phyloP scores from a whole-genome alignment of 73 alveolate genomes.

The Paramecium pentaurelia region DNA sequence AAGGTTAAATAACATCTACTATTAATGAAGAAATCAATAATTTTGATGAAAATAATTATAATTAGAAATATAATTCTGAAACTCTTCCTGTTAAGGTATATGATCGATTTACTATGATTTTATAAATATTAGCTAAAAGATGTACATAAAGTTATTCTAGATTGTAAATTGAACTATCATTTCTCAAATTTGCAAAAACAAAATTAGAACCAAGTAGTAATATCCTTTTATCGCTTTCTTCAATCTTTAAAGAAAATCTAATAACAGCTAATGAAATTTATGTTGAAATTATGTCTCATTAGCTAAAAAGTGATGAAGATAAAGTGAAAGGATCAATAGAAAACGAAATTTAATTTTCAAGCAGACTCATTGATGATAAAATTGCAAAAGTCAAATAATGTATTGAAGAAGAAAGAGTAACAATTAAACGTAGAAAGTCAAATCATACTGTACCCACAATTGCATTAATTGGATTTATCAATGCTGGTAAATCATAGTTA shows the following conservation, averaged over 20 bases:
- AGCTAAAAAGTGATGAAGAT: constrained; percentile 71
- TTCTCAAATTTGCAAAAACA: constrained; percentile 78
- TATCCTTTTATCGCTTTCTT: constrained; percentile 63
- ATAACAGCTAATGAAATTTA: constrained; percentile 47
- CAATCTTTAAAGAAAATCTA: constrained; percentile 61
- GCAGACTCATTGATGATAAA: constrained; percentile 71
- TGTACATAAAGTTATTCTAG: constrained; percentile 67
- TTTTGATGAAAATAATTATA: background rate
- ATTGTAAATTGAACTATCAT: constrained; percentile 77
- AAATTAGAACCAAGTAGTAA: constrained; percentile 74
- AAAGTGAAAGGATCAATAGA: constrained; percentile 77
- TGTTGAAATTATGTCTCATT: constrained; percentile 75
- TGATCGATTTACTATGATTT: constrained; percentile 83
- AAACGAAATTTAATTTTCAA: constrained; percentile 73
- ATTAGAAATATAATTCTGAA: constrained; percentile 45
- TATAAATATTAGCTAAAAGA: constrained; percentile 81
- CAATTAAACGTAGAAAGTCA: background rate
- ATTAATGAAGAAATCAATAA: constrained; percentile 41
- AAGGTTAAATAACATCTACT: constrained; percentile 59
- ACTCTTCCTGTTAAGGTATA: constrained; percentile 58
- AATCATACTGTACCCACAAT: constrained; percentile 65
- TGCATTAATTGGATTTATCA: constrained; percentile 87
- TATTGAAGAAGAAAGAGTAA: constrained; percentile 22
- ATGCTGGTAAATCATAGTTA: constrained; percentile 89
- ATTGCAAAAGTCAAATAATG: constrained; percentile 67